These are phyloP conservation scores for Gryganskiella cystojenkinii DNA, from an alignment of 192 early-diverging fungal species.

Conservation along the genomic window DNA sequence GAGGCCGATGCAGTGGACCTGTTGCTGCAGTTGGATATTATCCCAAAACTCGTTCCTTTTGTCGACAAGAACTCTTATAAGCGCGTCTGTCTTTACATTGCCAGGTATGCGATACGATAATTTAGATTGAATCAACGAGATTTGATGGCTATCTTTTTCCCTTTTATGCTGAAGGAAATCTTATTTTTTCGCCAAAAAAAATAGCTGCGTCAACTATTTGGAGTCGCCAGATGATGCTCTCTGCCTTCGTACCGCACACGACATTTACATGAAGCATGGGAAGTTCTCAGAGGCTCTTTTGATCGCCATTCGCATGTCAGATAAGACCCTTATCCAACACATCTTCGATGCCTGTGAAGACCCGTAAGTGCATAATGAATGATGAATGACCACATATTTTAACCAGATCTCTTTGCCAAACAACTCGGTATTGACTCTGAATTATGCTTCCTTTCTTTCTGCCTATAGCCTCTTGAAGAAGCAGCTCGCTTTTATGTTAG, in stretches of 20 bases:
- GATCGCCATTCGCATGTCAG: constrained; percentile 87
- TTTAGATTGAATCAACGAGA: neutral
- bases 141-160: too few species aligned
- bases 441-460: constrained; percentile 4
- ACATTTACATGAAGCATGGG: constrained; percentile 88
- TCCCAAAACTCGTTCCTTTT: constrained; percentile 82
- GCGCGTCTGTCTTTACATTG: constrained; percentile 96
- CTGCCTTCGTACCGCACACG: constrained; percentile 88
- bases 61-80: constrained; percentile 94
- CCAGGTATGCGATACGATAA: constrained; percentile 63
- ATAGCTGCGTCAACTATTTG: constrained; percentile 90
- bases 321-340: constrained; percentile 86
- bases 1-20: constrained; percentile 99
- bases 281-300: constrained; percentile 87
- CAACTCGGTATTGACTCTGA: neutral
- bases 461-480: constrained; percentile 79
- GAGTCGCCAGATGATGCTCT: constrained; percentile 89
- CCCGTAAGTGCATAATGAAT: constrained; percentile 60
- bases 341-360: constrained; percentile 84
- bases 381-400: neutral
- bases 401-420: neutral
- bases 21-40: constrained; percentile 87
- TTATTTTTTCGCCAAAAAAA: too few species aligned
- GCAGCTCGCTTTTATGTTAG: constrained; percentile 95
- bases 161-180: neutral